Conservation (phyloP, 805 yeast genomes). For the Kazachstania kunashirensis region DNA sequence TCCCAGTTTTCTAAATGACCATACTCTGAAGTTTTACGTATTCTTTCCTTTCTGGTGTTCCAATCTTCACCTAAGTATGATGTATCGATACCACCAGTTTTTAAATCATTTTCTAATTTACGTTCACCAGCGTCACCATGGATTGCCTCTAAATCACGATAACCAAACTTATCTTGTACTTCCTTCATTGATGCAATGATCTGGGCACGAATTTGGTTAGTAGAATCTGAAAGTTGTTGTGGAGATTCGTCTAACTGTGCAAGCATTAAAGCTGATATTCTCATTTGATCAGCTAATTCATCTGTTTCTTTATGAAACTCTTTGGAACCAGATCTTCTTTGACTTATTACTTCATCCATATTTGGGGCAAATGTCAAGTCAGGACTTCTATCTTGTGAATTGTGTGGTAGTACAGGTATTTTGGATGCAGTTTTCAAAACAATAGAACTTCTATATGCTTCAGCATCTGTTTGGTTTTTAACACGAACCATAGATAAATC, state of each 20-base stretch:
- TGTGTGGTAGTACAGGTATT: conserved; percentile 32
- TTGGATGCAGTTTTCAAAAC: conserved; percentile 33
- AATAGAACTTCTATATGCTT: conserved; percentile 34
- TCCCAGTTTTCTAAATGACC: conserved; percentile 94
- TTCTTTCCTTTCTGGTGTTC: conserved; percentile 71
- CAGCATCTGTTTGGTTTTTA: conserved; percentile 39
- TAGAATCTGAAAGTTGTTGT: conserved; percentile 36
- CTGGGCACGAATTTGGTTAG: conserved; percentile 60
- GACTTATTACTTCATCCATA: conserved; percentile 21
- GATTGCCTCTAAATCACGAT: conserved; percentile 40
- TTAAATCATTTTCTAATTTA: conserved; percentile 83
- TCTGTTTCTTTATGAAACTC: conserved; percentile 30
- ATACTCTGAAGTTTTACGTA: conserved; percentile 63
- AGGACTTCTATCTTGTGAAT: conserved; percentile 30
- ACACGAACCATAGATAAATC: conserved; percentile 57
- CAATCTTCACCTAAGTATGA: conserved; percentile 87
- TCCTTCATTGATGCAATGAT: conserved; percentile 67
- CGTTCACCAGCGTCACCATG: conserved; percentile 81
- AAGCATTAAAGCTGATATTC: conserved; percentile 92
- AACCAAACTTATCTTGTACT: conserved; percentile 57
- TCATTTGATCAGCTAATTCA: conserved; percentile 80
- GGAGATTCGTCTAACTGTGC: conserved; percentile 71
- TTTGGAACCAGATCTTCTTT: conserved; percentile 8
- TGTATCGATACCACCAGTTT: conserved; percentile 59
- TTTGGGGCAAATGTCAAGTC: conserved; percentile 32